phyloP scores from a whole-genome alignment of 441 rosid species.

The Bruguiera hainesii region DNA sequence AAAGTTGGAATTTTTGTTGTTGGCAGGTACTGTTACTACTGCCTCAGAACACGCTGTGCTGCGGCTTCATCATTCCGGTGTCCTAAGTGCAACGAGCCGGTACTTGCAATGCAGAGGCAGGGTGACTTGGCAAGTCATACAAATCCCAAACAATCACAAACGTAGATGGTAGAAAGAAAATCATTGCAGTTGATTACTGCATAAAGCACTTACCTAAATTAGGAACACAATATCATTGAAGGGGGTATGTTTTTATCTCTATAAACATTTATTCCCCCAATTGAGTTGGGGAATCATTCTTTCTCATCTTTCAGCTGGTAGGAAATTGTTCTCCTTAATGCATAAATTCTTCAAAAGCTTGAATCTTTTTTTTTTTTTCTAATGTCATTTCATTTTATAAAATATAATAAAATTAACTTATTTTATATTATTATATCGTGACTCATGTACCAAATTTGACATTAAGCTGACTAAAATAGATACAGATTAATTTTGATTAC shows the following conservation, averaged over 20 bases:
- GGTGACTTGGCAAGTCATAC: constrained; percentile 30
- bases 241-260: constrained; percentile 5
- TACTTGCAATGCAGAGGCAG: constrained; percentile 81
- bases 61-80: constrained; percentile 74
- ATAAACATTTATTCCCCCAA: constrained; percentile 24
- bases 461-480: too few species aligned
- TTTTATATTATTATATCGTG: too few species aligned
- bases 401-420: too few species aligned
- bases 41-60: constrained; percentile 80
- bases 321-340: constrained; percentile 3
- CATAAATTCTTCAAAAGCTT: background rate
- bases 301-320: constrained; percentile 25
- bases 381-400: background rate
- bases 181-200: constrained; percentile 13
- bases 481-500: too few species aligned
- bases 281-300: constrained; percentile 38
- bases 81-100: constrained; percentile 65
- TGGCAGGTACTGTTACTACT: constrained; percentile 90
- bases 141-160: constrained; percentile 23
- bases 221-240: constrained; percentile 23
- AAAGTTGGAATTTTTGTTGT: constrained; percentile 10
- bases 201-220: constrained; percentile 18
- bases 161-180: constrained; percentile 15
- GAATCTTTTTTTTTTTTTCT: background rate
- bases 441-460: too few species aligned